A percentile compares a stretch with the other conserved stretches of the same genome.
These are phyloP conservation scores for Kodamaea hsintzibuensis DNA, from an alignment of 805 yeast species.

Conservation along the genomic window DNA sequence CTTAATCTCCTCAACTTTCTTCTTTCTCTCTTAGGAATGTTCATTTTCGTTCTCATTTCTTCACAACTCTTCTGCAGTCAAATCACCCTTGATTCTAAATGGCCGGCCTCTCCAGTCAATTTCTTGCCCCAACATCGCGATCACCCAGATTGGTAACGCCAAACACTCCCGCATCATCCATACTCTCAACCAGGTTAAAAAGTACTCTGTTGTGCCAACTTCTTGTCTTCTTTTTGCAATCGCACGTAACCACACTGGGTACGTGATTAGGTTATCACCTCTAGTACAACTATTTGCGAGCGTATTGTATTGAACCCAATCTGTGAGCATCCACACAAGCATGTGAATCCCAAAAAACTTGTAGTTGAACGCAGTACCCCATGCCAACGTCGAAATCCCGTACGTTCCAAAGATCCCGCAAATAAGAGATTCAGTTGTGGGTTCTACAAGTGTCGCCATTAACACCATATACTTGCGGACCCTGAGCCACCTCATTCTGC, in stretches of 20 bases:
- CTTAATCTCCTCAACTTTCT: too few relatives aligned
- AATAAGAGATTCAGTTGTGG: conserved; percentile 76
- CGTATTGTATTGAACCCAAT: conserved; percentile 56
- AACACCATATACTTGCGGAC: conserved; percentile 87
- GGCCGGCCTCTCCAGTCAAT: conserved; percentile 82
- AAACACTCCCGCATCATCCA: conserved; percentile 73
- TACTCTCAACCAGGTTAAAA: conserved; percentile 29
- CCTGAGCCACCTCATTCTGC: conserved; percentile 83
- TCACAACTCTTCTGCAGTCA: conserved; percentile 68
- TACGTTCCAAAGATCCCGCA: conserved; percentile 67
- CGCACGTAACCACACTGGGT: conserved; percentile 9
- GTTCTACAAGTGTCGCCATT: conserved; percentile 81
- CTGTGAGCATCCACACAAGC: conserved; percentile 62
- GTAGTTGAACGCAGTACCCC: conserved; percentile 30
- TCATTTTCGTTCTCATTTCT: too few relatives aligned
- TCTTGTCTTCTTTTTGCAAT: background rate
- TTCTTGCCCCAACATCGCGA: conserved; percentile 74
- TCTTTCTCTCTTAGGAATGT: too few relatives aligned
- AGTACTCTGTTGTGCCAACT: background rate
- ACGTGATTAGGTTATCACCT: background rate
- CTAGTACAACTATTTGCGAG: conserved; percentile 33
- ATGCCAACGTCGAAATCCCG: conserved; percentile 51
- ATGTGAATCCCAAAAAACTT: conserved; percentile 53
- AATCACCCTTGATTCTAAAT: conserved; percentile 68
- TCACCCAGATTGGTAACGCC: conserved; percentile 83